Evolutionary conservation across 2,329 filamentous ascomycete species (phyloP), one percentile per base, ranked within the genome.

Genomic region (Paraphaeosphaeria sporulosa): DNA sequence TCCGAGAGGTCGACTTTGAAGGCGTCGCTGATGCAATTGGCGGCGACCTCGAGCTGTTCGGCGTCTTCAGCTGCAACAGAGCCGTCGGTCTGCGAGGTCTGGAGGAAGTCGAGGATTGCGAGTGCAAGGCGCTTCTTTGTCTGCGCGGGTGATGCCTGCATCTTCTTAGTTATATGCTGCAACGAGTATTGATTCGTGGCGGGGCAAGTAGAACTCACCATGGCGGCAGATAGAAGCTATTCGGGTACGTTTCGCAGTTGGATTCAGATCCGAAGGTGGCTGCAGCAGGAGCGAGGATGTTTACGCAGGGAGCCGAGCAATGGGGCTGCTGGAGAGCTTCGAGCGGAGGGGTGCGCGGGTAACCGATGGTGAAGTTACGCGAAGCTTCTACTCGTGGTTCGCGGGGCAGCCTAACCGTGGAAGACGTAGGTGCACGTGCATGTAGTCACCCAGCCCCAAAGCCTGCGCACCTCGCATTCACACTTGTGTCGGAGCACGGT

Each of bases 101-200:
- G 87, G 63, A 99, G 90, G 84, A 97, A 99, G 82, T 98, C 93
- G 84, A 96, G 93, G 79, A 99, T 94, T 71, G 95, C 93, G 77
- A 99, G 92, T 79, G 95, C 95, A 66, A 99, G 90, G 82, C 94
- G 93, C 87, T 99, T 90, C 78, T 88, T 88, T 57, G 87, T 87
- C 51, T 75, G 73, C 62, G 72, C 71, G 67, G 68, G 61, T 68
- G 80, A 58, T 40, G 52, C 52, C 40, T 46, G 40, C 12, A 32
- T 40, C 1, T 27, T 36, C 60, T 74, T 55, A 71, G 64, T 12
- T 32, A 32, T 8, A 32, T 32, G 30, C 30, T 32, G 34, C 38
- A 19, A 27, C 17, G 17, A 30, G 46, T 60, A 48, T 40, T 59
- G 52, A 52, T 57, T 52, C 15, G 43, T 34, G 34, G 67, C 53